Evolutionary conservation across 495 filamentous ascomycete genomes (phyloP), one percentile per base, ranked within the genome.

Genomic region (Sphaerosporella brunnea): DNA sequence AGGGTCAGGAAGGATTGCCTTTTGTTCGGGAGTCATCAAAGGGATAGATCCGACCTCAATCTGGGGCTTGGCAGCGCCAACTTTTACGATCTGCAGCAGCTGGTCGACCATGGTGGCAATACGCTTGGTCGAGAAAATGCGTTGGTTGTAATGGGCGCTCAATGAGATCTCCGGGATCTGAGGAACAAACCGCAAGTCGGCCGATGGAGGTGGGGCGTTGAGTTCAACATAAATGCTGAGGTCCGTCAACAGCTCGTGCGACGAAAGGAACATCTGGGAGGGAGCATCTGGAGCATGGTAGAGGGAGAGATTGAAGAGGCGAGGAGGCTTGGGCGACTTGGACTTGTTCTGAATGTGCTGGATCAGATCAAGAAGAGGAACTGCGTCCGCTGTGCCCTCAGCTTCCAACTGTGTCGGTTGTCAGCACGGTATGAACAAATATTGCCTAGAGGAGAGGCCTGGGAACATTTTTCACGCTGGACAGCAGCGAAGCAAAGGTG

Each of bases 1-100:
- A 9, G 86, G 84, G 62, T 90, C 78, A 11, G 84, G 85, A 18
- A 83, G 62, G 42, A 72, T 58, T 5, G 54, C 55, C 15, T 50
- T 53, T 44, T 71, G 67, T 21, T 68, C 64, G 15, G 62, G 58
- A 8, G 69, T 71, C 62, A 67, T 66, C 51, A 71, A 63, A 23
- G 70, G 65, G 37, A 72, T 66, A 15, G 62, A 62, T n/a, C 68
- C 66, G 41, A 72, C 54, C 15, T 66, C 57, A 38, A 68, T 60
- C 24, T 68, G 62, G 0, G 69, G 66, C 45, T 65, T 66, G 4
- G 54, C 51, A 18, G 67, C 63, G 20, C 69, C 69, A 51, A 66
- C 64, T 40, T 57, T 43, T 9, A 69, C 64, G 50, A 72, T 61
- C 16, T 61, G 55, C 24, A 63, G 58, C 1, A 72, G 53, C 51